Percentiles rank a stretch among this genome's conserved stretches.
Evolutionary conservation across 345 rosid species (phyloP).

Genomic region (Eucalyptus curtisii): DNA sequence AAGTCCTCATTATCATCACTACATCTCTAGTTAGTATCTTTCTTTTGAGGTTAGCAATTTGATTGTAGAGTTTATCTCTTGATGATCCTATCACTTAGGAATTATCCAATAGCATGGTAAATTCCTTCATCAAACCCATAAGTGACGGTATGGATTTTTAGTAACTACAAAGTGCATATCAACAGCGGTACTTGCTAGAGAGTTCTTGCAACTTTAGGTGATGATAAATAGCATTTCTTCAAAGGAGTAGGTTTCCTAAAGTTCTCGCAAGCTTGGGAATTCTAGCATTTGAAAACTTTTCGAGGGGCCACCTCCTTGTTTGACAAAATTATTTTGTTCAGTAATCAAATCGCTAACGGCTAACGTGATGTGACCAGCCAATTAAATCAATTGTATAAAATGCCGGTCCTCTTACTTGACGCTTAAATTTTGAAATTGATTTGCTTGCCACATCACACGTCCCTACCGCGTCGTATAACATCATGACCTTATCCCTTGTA

Average conservation of each 20-base stretch:
- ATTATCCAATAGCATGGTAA: neutral
- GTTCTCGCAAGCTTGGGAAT: neutral
- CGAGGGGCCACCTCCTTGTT: neutral
- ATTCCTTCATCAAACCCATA: neutral
- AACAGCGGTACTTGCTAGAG: neutral
- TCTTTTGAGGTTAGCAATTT: neutral
- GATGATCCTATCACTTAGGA: neutral
- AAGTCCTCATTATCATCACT: neutral
- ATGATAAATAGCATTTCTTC: neutral
- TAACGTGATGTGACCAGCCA: neutral
- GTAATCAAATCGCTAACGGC: fast-evolving
- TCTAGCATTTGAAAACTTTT: neutral
- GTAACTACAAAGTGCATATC: neutral
- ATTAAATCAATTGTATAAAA: neutral
- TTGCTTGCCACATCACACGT: neutral
- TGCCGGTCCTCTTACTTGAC: neutral
- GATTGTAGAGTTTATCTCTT: neutral
- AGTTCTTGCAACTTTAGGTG: neutral
- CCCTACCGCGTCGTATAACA: fast-evolving
- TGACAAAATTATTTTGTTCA: neutral
- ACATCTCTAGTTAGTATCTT: neutral
- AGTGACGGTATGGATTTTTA: neutral
- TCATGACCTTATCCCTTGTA: neutral
- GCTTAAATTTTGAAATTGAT: neutral
- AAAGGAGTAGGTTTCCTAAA: neutral